Evolutionary conservation across 2,329 filamentous ascomycete species (phyloP).

Genomic region (Fusarium burgessii): DNA sequence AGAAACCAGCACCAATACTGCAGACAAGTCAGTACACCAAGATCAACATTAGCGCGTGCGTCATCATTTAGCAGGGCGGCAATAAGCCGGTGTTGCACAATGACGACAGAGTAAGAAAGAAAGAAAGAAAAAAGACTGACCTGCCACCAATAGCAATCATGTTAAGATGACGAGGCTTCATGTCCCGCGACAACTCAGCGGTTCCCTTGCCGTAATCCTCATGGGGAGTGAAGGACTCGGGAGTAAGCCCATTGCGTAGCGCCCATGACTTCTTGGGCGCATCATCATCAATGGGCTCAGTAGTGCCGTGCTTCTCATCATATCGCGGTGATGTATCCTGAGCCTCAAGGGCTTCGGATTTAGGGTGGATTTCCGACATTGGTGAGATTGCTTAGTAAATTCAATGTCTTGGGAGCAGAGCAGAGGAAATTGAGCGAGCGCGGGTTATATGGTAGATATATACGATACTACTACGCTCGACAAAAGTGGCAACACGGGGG

Average conservation of each 20-base stretch:
- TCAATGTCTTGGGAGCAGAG: not conserved
- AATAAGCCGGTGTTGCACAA: constrained; percentile 16
- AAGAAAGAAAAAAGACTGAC: no score
- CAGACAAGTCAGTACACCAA: not conserved
- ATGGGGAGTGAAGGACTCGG: constrained; percentile 39
- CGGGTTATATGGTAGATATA: constrained; percentile 24
- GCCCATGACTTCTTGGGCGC: constrained; percentile 39
- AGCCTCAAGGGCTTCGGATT: constrained; percentile 32
- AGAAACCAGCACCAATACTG: constrained; percentile 70
- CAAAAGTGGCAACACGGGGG: constrained; percentile 7
- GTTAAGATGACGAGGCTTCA: constrained; percentile 47
- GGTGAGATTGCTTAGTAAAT: not conserved
- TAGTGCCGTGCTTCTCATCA: constrained; percentile 37
- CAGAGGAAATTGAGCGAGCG: not conserved
- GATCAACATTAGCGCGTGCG: not conserved
- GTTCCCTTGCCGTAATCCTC: constrained; percentile 37
- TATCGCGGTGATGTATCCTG: constrained; percentile 20
- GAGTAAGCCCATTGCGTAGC: constrained; percentile 45
- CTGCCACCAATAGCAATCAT: constrained; percentile 48
- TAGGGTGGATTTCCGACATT: constrained; percentile 40
- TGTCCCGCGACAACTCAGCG: constrained; percentile 41
- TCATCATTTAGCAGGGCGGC: constrained; percentile 1
- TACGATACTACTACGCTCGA: not conserved
- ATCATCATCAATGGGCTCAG: constrained; percentile 9
- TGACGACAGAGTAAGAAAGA: not conserved